Evolutionary conservation across 2,329 filamentous ascomycete species (phyloP).

Genomic region (Colletotrichum camelliae): DNA sequence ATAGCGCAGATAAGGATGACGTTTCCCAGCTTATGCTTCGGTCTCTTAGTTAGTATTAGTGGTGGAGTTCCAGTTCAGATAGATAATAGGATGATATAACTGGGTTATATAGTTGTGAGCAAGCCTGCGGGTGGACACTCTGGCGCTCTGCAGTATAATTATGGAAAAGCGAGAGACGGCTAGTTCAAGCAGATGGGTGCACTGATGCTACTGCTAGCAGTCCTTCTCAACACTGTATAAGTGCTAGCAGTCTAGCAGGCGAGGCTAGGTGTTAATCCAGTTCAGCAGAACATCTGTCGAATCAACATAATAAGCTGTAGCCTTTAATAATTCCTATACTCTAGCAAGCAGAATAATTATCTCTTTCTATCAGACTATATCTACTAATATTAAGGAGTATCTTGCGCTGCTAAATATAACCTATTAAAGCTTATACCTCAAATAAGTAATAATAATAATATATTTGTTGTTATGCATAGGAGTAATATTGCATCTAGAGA

Average conservation of each 20-base stretch:
- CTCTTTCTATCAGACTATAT: neutral
- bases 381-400: neutral
- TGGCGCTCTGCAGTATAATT: neutral
- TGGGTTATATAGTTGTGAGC: neutral
- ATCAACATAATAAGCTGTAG: neutral
- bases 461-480: slow-evolving; percentile 21
- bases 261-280: neutral
- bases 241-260: neutral
- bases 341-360: neutral
- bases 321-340: neutral
- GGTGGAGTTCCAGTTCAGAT: slow-evolving; percentile 24
- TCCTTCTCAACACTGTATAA: neutral
- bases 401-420: neutral
- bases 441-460: neutral
- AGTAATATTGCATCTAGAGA: slow-evolving; percentile 25
- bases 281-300: neutral
- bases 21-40: slow-evolving; percentile 3
- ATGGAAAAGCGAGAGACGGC: neutral
- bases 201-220: neutral
- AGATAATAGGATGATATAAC: neutral
- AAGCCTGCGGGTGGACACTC: neutral
- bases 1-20: slow-evolving; percentile 15
- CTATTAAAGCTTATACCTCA: slow-evolving; percentile 4
- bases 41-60: slow-evolving; percentile 30
- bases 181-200: neutral